A percentile compares a stretch with the other conserved stretches of the same genome.
Conservation (phyloP, 371 early-diverging fungal genomes). For the Funneliformis caledonium region DNA sequence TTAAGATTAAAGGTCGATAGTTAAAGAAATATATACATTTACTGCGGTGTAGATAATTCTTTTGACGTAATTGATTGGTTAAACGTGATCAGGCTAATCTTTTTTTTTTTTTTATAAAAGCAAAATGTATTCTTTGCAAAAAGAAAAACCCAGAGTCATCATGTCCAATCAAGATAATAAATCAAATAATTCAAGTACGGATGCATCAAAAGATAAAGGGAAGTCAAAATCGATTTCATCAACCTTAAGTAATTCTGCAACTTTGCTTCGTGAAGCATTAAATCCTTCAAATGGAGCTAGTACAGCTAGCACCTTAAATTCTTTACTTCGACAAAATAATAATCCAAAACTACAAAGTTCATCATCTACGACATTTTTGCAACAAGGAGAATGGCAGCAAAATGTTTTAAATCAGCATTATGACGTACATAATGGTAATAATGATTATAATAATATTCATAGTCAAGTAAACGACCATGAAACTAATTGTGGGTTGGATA, state of each 20-base stretch:
- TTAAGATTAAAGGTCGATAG: constrained; percentile 15
- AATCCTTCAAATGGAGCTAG: neutral
- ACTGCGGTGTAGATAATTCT: neutral
- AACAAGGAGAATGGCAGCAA: neutral
- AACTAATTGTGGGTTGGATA: neutral
- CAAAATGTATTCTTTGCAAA: neutral
- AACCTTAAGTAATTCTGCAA: neutral
- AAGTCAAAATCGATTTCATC: neutral
- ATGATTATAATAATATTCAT: neutral
- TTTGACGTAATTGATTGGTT: no score
- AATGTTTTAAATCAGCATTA: neutral
- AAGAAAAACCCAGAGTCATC: neutral
- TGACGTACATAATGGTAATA: neutral
- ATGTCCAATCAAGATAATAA: neutral
- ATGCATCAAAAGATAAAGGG: neutral
- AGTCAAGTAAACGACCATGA: no score
- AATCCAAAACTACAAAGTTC: neutral
- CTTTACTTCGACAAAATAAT: neutral
- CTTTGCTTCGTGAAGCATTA: neutral
- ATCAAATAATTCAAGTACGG: neutral
- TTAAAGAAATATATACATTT: neutral
- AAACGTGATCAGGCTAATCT: neutral
- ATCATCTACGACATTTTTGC: neutral
- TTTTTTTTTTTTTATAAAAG: neutral
- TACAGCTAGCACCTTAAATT: neutral